A percentile compares a stretch with the other conserved stretches of the same genome.
phyloP scores from a whole-genome alignment of 345 rosid species.

The Salix koriyanagi region DNA sequence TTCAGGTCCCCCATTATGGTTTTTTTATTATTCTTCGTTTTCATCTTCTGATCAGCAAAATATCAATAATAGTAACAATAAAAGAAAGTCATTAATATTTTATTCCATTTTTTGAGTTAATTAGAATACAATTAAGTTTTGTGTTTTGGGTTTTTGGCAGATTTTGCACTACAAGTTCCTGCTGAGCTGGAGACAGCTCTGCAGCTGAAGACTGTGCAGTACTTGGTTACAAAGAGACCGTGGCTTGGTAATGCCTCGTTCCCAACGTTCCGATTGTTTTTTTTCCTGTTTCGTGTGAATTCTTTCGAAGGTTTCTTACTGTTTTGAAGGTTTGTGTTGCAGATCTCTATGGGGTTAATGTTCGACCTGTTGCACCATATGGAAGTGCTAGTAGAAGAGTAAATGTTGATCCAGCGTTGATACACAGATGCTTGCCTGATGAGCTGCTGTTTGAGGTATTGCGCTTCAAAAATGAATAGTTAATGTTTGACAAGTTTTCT shows the following conservation, averaged over 20 bases:
- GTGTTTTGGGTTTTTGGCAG: conserved; percentile 22
- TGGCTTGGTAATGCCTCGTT: conserved; percentile 71
- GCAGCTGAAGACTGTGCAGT: conserved; percentile 64
- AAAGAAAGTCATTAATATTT: no score
- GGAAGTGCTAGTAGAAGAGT: conserved; percentile 69
- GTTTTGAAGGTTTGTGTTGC: background rate
- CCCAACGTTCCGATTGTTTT: background rate
- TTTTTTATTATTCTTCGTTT: background rate
- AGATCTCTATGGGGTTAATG: conserved; percentile 91
- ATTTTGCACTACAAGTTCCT: conserved; percentile 48
- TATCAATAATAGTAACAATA: no score
- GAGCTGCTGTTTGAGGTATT: conserved; percentile 86
- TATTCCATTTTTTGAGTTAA: background rate
- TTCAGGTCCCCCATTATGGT: background rate
- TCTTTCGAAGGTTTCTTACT: background rate
- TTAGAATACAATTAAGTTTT: background rate
- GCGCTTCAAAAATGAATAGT: background rate
- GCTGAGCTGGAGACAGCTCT: conserved; percentile 80
- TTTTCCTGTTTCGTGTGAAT: background rate
- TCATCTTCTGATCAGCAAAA: background rate
- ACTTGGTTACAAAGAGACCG: conserved; percentile 68
- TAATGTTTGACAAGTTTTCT: background rate
- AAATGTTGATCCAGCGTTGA: conserved; percentile 56
- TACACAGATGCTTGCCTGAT: conserved; percentile 85
- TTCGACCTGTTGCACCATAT: conserved; percentile 76